These are phyloP conservation scores for Linnemannia elongata DNA, from an alignment of 192 early-diverging fungal species.

Conservation along the genomic window DNA sequence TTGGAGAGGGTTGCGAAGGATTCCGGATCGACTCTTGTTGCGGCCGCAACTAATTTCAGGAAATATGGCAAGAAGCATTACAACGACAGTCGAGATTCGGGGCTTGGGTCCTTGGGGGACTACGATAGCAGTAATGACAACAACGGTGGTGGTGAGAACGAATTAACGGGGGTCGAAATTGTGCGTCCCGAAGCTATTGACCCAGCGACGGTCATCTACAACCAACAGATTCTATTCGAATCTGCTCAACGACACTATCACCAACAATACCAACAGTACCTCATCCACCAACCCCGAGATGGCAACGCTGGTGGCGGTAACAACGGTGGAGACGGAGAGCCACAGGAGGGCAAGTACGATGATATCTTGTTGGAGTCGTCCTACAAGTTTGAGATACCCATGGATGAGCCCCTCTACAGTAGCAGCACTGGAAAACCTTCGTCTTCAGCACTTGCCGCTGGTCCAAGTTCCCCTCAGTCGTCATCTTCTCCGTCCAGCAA, in stretches of 20 bases:
- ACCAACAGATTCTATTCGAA: neutral
- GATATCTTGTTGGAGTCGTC: conserved; percentile 10
- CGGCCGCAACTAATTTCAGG: neutral
- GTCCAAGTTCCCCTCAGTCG: neutral
- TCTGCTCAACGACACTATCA: neutral
- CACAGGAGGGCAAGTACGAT: neutral
- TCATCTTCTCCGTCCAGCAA: neutral
- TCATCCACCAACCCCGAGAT: neutral
- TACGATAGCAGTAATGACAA: neutral
- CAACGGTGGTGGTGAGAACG: neutral
- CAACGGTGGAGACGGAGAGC: neutral
- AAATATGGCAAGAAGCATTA: neutral
- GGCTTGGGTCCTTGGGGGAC: neutral
- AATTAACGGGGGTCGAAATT: neutral
- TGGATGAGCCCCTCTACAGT: neutral
- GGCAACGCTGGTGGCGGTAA: too few relatives aligned
- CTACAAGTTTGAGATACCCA: conserved; percentile 17
- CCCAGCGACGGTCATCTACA: neutral
- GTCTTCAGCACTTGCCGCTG: neutral
- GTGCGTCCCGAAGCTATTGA: conserved; percentile 11
- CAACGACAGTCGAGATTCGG: neutral
- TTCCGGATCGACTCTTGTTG: neutral
- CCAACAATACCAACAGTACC: neutral
- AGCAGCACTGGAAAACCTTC: too few relatives aligned
- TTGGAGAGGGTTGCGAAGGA: neutral